These are phyloP conservation scores for Neotropicomus parvogracilis DNA, from an alignment of 1,284 basidiomycete genomes.

Conservation along the genomic window DNA sequence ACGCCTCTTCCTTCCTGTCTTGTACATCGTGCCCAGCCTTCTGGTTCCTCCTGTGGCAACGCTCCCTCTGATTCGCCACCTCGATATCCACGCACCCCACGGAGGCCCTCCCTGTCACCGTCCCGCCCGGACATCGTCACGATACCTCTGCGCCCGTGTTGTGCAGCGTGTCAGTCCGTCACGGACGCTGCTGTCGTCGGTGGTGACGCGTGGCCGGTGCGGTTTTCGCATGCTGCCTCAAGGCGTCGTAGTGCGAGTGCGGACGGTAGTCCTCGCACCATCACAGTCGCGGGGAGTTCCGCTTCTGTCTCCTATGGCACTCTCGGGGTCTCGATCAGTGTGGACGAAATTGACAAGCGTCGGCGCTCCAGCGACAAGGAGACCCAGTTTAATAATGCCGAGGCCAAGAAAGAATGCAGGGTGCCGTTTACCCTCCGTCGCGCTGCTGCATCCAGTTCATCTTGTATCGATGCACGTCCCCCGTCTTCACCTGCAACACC, in stretches of 20 bases:
- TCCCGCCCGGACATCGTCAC: conserved; percentile 35
- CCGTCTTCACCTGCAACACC: conserved; percentile 19
- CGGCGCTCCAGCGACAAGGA: conserved; percentile 37
- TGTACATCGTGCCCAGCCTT: conserved; percentile 37
- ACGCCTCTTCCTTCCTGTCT: conserved; percentile 43
- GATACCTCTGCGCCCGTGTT: conserved; percentile 58
- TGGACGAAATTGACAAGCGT: conserved; percentile 62
- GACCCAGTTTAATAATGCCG: conserved; percentile 12
- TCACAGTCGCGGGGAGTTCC: conserved; percentile 29
- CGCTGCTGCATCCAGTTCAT: background rate
- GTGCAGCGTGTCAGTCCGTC: conserved; percentile 46
- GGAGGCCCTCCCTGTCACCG: conserved; percentile 17
- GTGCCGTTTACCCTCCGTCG: background rate
- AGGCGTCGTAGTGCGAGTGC: conserved; percentile 52
- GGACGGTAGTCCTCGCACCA: conserved; percentile 26
- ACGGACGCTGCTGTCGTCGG: conserved; percentile 46
- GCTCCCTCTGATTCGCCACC: background rate
- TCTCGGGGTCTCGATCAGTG: conserved; percentile 39
- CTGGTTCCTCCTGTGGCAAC: conserved; percentile 8
- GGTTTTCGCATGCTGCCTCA: conserved; percentile 57
- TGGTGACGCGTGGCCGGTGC: conserved; percentile 54
- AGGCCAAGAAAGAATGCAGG: conserved; percentile 1
- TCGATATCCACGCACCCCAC: conserved; percentile 9
- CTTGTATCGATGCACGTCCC: background rate
- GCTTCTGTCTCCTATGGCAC: conserved; percentile 24